Evolutionary conservation across 352 stramenopile species (phyloP).

Genomic region (Phytopythium vexans): DNA sequence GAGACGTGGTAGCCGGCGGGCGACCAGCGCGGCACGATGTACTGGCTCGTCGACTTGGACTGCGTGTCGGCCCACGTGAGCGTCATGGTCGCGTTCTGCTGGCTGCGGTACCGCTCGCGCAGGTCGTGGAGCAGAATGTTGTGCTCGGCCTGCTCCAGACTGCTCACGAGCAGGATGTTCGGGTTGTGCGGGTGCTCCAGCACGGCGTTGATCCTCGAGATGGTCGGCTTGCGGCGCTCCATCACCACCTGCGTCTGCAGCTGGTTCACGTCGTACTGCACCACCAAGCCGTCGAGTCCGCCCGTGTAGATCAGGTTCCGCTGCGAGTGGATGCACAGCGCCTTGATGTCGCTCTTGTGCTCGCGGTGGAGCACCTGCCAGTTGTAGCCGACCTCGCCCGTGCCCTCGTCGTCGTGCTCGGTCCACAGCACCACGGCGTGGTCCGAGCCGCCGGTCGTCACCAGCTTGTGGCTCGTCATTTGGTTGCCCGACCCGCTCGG

Average conservation of each 20-base stretch:
- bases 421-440: conserved; percentile 78
- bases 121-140: conserved; percentile 76
- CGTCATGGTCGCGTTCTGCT: conserved; percentile 38
- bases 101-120: conserved; percentile 31
- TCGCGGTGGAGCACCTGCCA: conserved; percentile 67
- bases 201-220: conserved; percentile 83
- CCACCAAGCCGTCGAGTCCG: conserved; percentile 64
- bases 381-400: conserved; percentile 44
- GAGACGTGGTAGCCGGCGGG: conserved; percentile 64
- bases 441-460: conserved; percentile 70
- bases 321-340: conserved; percentile 78
- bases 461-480: conserved; percentile 42
- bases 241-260: conserved; percentile 37
- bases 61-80: conserved; percentile 51
- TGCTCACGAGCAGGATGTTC: conserved; percentile 73
- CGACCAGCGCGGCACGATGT: conserved; percentile 83
- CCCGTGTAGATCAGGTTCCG: conserved; percentile 64
- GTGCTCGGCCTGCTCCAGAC: conserved; percentile 58
- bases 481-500: conserved; percentile 42
- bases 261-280: conserved; percentile 69
- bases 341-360: conserved; percentile 72
- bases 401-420: conserved; percentile 36
- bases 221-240: conserved; percentile 69
- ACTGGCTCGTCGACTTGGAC: conserved; percentile 68
- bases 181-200: conserved; percentile 83